Evolutionary conservation across 345 rosid genomes (phyloP).

Genomic region (Gynandropsis gynandra): DNA sequence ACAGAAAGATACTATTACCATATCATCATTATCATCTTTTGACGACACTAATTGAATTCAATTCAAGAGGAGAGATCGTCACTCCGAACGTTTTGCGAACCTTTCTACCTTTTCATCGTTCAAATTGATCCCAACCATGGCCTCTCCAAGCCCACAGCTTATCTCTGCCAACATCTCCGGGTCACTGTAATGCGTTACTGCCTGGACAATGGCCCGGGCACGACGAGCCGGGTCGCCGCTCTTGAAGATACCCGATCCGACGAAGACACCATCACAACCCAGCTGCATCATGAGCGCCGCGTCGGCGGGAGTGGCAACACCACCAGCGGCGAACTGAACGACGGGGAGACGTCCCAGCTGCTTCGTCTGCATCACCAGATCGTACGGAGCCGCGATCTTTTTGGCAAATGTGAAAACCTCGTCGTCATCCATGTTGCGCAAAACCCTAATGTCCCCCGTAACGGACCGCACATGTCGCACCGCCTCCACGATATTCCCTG

Average conservation of each 20-base stretch:
- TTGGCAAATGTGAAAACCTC: conserved; percentile 28
- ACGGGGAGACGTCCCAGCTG: conserved; percentile 36
- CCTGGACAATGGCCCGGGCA: conserved; percentile 30
- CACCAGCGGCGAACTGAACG: conserved; percentile 34
- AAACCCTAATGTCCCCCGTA: conserved; percentile 24
- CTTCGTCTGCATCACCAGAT: conserved; percentile 31
- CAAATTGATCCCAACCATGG: conserved; percentile 50
- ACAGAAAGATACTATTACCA: too few species aligned
- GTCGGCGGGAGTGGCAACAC: conserved; percentile 36
- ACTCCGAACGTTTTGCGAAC: conserved; percentile 42
- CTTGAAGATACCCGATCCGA: conserved; percentile 28
- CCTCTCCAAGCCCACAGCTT: conserved; percentile 35
- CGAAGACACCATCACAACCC: conserved; percentile 36
- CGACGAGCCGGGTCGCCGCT: conserved; percentile 26
- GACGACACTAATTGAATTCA: too few species aligned
- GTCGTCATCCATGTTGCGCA: conserved; percentile 34
- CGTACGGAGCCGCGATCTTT: conserved; percentile 29
- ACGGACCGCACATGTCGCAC: conserved; percentile 33
- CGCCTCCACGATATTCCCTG: conserved; percentile 22
- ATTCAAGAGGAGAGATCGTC: not conserved
- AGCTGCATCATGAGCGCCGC: conserved; percentile 40
- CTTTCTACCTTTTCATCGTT: conserved; percentile 43
- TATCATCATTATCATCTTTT: too few species aligned
- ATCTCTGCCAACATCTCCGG: conserved; percentile 26
- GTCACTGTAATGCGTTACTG: conserved; percentile 33